These are phyloP conservation scores for Phialocephala sp. DNA, from an alignment of 2,329 filamentous ascomycete species.

Conservation along the genomic window DNA sequence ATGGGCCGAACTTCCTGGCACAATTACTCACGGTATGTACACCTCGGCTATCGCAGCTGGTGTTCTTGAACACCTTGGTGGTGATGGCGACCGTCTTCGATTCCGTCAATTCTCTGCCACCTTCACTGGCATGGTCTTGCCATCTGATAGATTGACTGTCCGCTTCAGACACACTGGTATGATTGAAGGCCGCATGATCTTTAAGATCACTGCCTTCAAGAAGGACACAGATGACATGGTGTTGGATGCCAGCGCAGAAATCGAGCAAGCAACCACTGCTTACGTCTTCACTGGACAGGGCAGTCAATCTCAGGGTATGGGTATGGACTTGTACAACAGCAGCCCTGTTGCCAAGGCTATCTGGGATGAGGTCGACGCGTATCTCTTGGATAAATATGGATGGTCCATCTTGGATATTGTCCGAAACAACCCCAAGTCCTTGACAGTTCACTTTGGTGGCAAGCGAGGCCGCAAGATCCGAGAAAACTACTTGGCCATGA, in stretches of 20 bases:
- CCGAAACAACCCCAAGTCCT: slow-evolving; percentile 45
- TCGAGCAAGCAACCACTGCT: slow-evolving; percentile 44
- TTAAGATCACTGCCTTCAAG: slow-evolving; percentile 44
- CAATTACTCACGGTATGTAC: slow-evolving; percentile 51
- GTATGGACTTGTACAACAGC: slow-evolving; percentile 49
- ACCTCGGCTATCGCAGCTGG: slow-evolving; percentile 42
- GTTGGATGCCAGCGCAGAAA: slow-evolving; percentile 46
- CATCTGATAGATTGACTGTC: slow-evolving; percentile 43
- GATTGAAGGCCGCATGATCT: slow-evolving; percentile 43
- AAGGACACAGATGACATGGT: slow-evolving; percentile 39
- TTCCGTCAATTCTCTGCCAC: slow-evolving; percentile 9
- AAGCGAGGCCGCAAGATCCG: slow-evolving; percentile 16
- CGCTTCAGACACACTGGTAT: slow-evolving; percentile 44
- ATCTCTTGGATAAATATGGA: slow-evolving; percentile 44
- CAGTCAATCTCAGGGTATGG: slow-evolving; percentile 47
- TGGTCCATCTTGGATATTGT: slow-evolving; percentile 46
- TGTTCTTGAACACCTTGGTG: slow-evolving; percentile 33
- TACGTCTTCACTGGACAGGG: slow-evolving; percentile 51
- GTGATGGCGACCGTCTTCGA: slow-evolving; percentile 5
- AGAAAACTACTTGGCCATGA: slow-evolving; percentile 28
- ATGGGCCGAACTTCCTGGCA: slow-evolving; percentile 45
- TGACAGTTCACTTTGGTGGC: slow-evolving; percentile 48
- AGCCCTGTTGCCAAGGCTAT: slow-evolving; percentile 42
- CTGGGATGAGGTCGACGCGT: slow-evolving; percentile 47
- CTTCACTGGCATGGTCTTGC: slow-evolving; percentile 41